Base-by-base conservation (phyloP, 768 basidiomycete genomes). In the Lentinula sp. region DNA sequence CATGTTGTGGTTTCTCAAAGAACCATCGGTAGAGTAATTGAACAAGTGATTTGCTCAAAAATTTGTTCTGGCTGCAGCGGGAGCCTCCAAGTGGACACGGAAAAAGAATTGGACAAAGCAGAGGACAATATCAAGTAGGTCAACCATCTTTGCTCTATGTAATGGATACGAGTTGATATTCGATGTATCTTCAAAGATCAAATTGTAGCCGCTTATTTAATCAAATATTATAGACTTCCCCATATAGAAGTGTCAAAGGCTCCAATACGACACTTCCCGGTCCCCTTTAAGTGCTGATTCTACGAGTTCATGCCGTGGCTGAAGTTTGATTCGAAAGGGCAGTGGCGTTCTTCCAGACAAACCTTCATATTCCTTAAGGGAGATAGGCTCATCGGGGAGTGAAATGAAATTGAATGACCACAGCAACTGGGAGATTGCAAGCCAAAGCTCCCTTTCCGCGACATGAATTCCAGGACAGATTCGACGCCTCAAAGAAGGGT, bases 371-470 rank as follows among this genome's bases (percentile, higher is more conserved):
- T 73, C 73, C 8, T 69, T 64, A 43, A 76, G 62, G 62, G 67
- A 67, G 57, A 74, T 74, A 2, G 74, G 72, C 60, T 74, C 69
- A n/a, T 62, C 68, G 3, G 74, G 70, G 16, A 72, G 57, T 3
- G 65, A 60, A 35, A 65, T 43, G 28, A 74, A 63, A n/a, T 63
- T 65, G 65, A 73, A 76, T 5, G 72, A 61, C 75, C 74, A 76
- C 23, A 75, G 64, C 34, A 75, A 65, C 5, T 70, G 69, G 5
- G 75, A 72, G 48, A 75, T 69, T 4, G 72, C 71, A n/a, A 76
- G 69, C 66, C 68, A 74, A 16, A 76, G 60, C 62, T 74, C 71
- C 4, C 68, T 64, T 48, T 76, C 75, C 4, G 75, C 75, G 28
- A 74, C 67, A 31, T 65, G 61, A 10, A 74, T 65, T 2, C 72